Evolutionary conservation across 495 filamentous ascomycete species (phyloP), one percentile per base, ranked within the genome.

Genomic region (Cladorrhinum samala): DNA sequence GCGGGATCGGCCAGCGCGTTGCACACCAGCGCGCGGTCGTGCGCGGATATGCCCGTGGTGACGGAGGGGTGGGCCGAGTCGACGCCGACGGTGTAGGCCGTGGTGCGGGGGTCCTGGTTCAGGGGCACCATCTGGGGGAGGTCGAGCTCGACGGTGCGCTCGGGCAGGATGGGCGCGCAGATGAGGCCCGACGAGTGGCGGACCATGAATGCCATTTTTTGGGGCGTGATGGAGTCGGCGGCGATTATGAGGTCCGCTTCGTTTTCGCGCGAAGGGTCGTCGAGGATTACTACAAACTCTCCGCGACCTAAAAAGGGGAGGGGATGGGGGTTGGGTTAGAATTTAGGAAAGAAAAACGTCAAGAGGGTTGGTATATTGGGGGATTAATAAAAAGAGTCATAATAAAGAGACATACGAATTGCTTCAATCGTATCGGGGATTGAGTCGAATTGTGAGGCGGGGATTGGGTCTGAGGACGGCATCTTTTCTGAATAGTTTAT

Each of bases 231-330:
- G 57, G 87, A 79, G 30, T 89, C 77, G 19, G 91, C 94, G 47
- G 94, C 89, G 62, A 96, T 92, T 68, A 98, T 95, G 21, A 98
- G 84, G 72, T 98, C 93, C 61, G 90, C 94, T 77, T 98, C 94
- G 71, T 97, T 97, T 68, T 98, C 94, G 64, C 93, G 91, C 51
- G 83, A 78, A 44, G 86, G 81, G 53, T 86, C 85, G 72, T 98
- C 94, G 55, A 97, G 88, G 18, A 95, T 90, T 49, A 98, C 81
- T 65, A 98, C 88, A 79, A 97, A 97, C 68, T 97, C 82, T 68
- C 90, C 91, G 72, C 85, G 79, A 58, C 80, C 91, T 95, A 51
- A 9, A 19, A 3, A 1, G 42, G 24, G 44, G 24, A 17, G 47
- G 18, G 44, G 24, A 17, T 45, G 18, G 19, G 23, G 33, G 39